Conservation (phyloP, 495 filamentous ascomycete genomes). For the Xylona heveae region DNA sequence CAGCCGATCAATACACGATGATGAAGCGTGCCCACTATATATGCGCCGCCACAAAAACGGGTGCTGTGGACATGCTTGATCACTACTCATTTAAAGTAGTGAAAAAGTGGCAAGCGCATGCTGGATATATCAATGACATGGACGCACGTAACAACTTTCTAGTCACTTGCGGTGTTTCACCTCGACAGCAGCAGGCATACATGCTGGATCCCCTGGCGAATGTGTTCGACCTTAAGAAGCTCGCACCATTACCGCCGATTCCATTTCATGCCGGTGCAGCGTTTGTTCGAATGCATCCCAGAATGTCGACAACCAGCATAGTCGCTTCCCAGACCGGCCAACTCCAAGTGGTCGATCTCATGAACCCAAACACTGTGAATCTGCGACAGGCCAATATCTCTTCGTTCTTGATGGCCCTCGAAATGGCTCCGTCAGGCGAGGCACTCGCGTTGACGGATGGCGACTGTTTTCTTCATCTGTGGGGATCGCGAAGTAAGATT, state of each 20-base stretch:
- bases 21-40: conserved; percentile 85
- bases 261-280: conserved; percentile 83
- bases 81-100: conserved; percentile 50
- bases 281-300: conserved; percentile 86
- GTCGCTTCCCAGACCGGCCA: conserved; percentile 78
- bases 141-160: conserved; percentile 81
- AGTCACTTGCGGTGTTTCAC: conserved; percentile 84
- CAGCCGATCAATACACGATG: conserved; percentile 58
- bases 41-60: conserved; percentile 72
- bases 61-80: conserved; percentile 70
- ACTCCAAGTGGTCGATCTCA: conserved; percentile 82
- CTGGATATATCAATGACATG: conserved; percentile 75
- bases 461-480: conserved; percentile 62
- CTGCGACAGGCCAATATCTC: conserved; percentile 67
- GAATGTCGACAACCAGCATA: conserved; percentile 79
- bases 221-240: conserved; percentile 79
- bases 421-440: conserved; percentile 80
- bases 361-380: conserved; percentile 79
- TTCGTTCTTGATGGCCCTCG: conserved; percentile 49
- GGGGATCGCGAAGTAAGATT: conserved; percentile 78
- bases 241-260: conserved; percentile 66
- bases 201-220: conserved; percentile 83
- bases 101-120: conserved; percentile 76
- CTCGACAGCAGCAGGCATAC: conserved; percentile 35
- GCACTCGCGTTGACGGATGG: conserved; percentile 65